Conservation (phyloP, 2,329 filamentous ascomycete genomes). For the Fusarium sterilihyphosum region DNA sequence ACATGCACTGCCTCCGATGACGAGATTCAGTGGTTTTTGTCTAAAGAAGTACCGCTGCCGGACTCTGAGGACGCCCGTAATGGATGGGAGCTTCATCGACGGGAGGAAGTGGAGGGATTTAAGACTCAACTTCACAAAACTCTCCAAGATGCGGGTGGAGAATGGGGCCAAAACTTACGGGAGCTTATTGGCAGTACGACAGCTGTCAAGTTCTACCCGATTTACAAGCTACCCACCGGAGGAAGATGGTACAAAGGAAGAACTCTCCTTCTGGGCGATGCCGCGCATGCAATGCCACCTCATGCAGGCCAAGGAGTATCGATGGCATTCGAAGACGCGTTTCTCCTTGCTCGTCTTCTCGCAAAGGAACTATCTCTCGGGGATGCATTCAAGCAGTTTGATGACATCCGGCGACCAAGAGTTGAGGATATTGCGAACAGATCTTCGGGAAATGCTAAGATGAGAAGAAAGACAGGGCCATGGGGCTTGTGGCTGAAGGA, state of each 20-base stretch:
- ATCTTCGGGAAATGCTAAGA: not conserved
- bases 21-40: not conserved
- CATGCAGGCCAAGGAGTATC: not conserved
- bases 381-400: not conserved
- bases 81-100: not conserved
- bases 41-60: not conserved
- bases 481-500: not conserved
- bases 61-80: not conserved
- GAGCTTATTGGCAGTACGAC: not conserved
- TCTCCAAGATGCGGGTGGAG: not conserved
- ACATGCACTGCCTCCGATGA: not conserved
- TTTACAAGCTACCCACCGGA: not conserved
- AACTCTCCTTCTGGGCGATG: not conserved
- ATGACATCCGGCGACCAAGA: not conserved
- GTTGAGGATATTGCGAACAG: not conserved
- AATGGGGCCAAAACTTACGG: not conserved
- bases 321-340: not conserved
- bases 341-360: not conserved
- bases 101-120: not conserved
- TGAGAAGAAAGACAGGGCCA: not conserved
- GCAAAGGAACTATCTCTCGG: not conserved
- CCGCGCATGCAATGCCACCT: not conserved
- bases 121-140: not conserved
- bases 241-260: not conserved
- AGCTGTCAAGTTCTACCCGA: not conserved